Conservation (phyloP, 2,329 filamentous ascomycete species). For the Pseudogymnoascus sp. region DNA sequence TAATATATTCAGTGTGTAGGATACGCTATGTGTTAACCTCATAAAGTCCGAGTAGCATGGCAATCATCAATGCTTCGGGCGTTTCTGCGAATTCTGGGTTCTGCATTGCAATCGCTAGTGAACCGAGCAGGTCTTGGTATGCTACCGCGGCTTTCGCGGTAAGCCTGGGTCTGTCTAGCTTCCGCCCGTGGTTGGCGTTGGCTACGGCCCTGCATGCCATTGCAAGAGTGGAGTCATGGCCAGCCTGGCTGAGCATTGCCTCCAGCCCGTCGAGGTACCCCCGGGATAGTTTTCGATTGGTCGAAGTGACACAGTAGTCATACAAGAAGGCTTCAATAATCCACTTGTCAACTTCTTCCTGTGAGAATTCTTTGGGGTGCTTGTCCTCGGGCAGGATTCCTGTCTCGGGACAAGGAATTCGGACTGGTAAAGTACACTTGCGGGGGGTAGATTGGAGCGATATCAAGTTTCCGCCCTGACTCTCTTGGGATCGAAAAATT, state of each 20-base stretch:
- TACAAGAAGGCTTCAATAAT: constrained; percentile 22
- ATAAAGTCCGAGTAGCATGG: constrained; percentile 22
- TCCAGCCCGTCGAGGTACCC: constrained; percentile 20
- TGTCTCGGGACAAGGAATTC: constrained; percentile 17
- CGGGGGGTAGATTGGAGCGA: constrained; percentile 14
- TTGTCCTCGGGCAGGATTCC: constrained; percentile 18
- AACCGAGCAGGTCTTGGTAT: constrained; percentile 19
- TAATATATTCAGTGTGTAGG: not conserved
- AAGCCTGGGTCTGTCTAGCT: constrained; percentile 17
- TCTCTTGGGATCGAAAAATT: constrained; percentile 10
- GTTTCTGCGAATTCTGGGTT: constrained; percentile 3
- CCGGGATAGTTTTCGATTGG: constrained; percentile 17
- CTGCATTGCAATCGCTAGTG: constrained; percentile 17
- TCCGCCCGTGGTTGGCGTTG: constrained; percentile 19
- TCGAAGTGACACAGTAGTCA: constrained; percentile 19
- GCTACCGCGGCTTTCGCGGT: constrained; percentile 12
- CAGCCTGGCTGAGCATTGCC: constrained; percentile 13
- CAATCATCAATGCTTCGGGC: constrained; percentile 16
- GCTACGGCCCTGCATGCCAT: constrained; percentile 21
- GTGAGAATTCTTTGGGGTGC: constrained; percentile 15
- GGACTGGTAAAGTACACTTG: constrained; percentile 20
- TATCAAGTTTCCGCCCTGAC: not conserved
- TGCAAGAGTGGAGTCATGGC: constrained; percentile 18
- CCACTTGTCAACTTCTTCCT: constrained; percentile 15
- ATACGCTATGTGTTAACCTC: constrained; percentile 15